A percentile compares a stretch with the other conserved stretches of the same genome.
Conservation (phyloP, 176 grass and related monocot species). For the Lolium rigidum region DNA sequence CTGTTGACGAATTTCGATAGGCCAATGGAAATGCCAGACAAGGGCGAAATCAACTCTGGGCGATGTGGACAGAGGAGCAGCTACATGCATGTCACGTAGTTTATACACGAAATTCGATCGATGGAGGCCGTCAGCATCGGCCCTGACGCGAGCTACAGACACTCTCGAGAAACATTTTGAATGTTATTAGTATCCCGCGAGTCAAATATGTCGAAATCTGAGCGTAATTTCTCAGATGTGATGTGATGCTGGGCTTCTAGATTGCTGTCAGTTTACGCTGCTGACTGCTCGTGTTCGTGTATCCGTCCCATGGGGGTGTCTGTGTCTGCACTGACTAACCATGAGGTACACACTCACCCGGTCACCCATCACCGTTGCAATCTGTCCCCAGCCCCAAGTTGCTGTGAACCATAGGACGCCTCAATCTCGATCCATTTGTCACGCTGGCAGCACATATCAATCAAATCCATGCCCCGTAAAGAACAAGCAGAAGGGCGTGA, state of each 20-base stretch:
- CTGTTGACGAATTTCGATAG: not conserved
- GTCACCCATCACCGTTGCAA: not conserved
- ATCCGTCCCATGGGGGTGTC: not conserved
- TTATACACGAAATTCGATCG: not conserved
- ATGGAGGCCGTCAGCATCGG: not conserved
- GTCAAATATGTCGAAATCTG: not conserved
- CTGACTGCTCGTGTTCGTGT: not conserved
- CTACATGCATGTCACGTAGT: constrained; percentile 32
- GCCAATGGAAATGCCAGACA: not conserved
- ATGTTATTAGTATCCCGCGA: not conserved
- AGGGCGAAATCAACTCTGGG: constrained; percentile 9
- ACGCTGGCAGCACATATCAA: not conserved
- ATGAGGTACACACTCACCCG: not conserved
- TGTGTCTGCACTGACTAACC: not conserved
- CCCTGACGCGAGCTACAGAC: not conserved
- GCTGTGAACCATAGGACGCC: not conserved
- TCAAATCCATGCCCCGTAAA: not conserved
- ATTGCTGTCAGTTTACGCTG: not conserved
- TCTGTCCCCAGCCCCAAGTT: not conserved
- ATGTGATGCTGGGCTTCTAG: not conserved
- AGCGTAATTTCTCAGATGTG: not conserved
- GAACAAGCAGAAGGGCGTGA: constrained; percentile 10
- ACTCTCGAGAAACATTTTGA: not conserved
- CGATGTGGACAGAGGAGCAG: not conserved
- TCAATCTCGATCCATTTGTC: constrained; percentile 12